Evolutionary conservation across 1,284 basidiomycete genomes (phyloP).

Genomic region (Trametes polyzona): DNA sequence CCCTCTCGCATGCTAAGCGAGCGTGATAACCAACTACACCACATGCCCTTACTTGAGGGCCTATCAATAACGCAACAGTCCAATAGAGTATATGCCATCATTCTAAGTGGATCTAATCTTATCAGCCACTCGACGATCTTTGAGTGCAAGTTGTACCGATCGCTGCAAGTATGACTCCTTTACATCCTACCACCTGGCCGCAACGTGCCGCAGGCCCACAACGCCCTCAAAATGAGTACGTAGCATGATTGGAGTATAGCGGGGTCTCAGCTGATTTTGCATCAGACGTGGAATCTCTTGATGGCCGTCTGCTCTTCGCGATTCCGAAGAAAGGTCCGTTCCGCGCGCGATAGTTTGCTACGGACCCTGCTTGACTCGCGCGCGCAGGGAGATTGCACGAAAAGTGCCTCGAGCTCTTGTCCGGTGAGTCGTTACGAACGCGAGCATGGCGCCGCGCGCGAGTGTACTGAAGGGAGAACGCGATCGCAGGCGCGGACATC

Average conservation of each 20-base stretch:
- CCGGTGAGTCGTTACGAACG: conserved; percentile 65
- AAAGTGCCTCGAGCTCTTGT: conserved; percentile 86
- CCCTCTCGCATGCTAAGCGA: conserved; percentile 20
- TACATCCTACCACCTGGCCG: not conserved
- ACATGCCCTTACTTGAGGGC: conserved; percentile 6
- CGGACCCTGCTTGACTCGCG: not conserved
- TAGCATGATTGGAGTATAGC: not conserved
- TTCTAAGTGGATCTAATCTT: not conserved
- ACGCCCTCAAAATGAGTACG: conserved; percentile 22
- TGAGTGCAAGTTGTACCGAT: not conserved
- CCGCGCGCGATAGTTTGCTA: not conserved
- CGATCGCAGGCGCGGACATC: conserved; percentile 88
- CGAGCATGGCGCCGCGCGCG: not conserved
- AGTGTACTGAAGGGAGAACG: not conserved
- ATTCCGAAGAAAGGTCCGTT: conserved; percentile 94
- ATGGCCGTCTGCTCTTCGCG: conserved; percentile 87
- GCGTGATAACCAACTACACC: conserved; percentile 21
- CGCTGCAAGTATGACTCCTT: not conserved
- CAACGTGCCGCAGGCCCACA: no score
- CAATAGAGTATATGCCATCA: not conserved
- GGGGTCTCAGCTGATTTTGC: not conserved
- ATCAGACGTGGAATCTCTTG: conserved; percentile 50
- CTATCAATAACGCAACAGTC: not conserved
- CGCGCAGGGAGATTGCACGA: conserved; percentile 84
- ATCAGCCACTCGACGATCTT: not conserved